phyloP scores from a whole-genome alignment of 495 filamentous ascomycete species.

The Physcia stellaris region DNA sequence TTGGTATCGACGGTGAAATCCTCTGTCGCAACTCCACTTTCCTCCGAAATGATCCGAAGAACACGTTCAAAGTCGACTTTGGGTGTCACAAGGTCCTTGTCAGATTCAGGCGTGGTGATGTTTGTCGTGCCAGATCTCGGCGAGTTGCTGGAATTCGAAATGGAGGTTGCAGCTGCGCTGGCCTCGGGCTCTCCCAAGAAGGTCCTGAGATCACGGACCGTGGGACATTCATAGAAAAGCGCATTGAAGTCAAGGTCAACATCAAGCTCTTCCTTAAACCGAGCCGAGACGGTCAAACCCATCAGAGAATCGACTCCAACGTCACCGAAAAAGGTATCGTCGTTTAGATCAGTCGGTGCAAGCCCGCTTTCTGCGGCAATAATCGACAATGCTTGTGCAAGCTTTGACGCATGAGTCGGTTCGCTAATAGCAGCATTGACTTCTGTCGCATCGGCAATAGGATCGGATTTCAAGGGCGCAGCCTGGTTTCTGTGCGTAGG shows the following conservation, averaged over 20 bases:
- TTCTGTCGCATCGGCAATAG: not conserved
- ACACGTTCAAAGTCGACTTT: not conserved
- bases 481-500: slow-evolving; percentile 2
- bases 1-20: slow-evolving; percentile 30
- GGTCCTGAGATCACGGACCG: not conserved
- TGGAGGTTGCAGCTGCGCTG: not conserved
- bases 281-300: slow-evolving; percentile 37
- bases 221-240: not conserved
- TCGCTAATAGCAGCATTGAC: not conserved
- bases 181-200: slow-evolving; percentile 1
- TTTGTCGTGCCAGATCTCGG: not conserved
- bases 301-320: slow-evolving; percentile 49
- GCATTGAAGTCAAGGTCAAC: slow-evolving; percentile 18
- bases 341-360: slow-evolving; percentile 17
- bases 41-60: not conserved
- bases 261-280: slow-evolving; percentile 45
- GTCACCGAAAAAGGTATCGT: slow-evolving; percentile 40
- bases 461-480: not conserved
- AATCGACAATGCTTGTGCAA: slow-evolving; percentile 30
- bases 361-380: slow-evolving; percentile 13
- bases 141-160: not conserved
- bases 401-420: not conserved
- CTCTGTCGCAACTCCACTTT: not conserved
- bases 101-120: slow-evolving; percentile 1
- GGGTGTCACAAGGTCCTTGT: not conserved